These are phyloP conservation scores for Cyclocybe aegerita DNA, from an alignment of 768 basidiomycete genomes.

Conservation along the genomic window DNA sequence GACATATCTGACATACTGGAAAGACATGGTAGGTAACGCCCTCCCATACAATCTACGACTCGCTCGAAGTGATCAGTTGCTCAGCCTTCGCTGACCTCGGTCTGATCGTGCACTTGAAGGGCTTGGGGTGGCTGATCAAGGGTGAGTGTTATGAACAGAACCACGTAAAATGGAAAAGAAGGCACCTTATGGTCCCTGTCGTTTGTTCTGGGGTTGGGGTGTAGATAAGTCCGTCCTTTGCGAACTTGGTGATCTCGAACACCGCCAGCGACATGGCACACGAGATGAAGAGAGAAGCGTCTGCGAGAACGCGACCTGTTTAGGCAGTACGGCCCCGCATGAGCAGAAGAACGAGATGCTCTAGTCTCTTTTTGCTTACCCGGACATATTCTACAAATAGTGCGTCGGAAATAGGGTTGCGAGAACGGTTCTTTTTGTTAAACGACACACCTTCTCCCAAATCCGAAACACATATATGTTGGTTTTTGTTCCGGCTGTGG, in stretches of 20 bases:
- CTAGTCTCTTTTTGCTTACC: constrained; percentile 15
- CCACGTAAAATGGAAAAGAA: background rate
- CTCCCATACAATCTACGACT: background rate
- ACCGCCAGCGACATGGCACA: constrained; percentile 40
- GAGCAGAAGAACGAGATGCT: background rate
- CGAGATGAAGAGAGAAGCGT: constrained; percentile 39
- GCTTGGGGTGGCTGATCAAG: constrained; percentile 35
- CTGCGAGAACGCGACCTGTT: constrained; percentile 37
- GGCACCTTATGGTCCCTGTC: constrained; percentile 46
- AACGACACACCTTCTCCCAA: constrained; percentile 42
- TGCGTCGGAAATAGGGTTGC: background rate
- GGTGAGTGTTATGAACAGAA: background rate
- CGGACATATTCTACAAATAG: constrained; percentile 28
- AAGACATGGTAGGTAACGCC: no score
- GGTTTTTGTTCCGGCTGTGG: constrained; percentile 43
- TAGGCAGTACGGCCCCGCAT: constrained; percentile 1
- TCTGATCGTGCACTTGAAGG: constrained; percentile 39
- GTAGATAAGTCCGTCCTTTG: constrained; percentile 23
- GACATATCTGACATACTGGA: no score
- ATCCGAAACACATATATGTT: constrained; percentile 48
- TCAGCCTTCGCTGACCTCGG: constrained; percentile 40
- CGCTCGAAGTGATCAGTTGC: constrained; percentile 34
- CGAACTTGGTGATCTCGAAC: constrained; percentile 35
- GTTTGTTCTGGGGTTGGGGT: constrained; percentile 39
- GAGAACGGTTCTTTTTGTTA: background rate